These are phyloP conservation scores for Neofusicoccum sp. DNA, from an alignment of 2,329 filamentous ascomycete genomes.

Conservation along the genomic window DNA sequence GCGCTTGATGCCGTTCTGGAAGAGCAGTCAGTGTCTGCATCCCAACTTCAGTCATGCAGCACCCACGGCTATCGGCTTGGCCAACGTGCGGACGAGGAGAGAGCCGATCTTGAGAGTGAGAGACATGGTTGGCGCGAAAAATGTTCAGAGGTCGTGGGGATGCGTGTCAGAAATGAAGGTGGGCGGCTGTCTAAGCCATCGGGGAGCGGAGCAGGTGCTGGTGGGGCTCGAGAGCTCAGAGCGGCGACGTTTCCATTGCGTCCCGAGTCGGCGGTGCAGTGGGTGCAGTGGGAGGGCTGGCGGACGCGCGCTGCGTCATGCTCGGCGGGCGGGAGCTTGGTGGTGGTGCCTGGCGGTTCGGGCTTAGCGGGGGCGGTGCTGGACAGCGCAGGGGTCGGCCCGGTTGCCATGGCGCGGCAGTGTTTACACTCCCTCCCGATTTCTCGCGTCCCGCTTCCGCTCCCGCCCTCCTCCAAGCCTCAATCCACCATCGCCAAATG, in stretches of 20 bases:
- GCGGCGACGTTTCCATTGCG: neutral
- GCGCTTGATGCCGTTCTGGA: conserved; percentile 64
- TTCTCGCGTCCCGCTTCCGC: conserved; percentile 8
- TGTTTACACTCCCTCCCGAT: conserved; percentile 7
- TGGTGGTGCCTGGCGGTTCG: conserved; percentile 12
- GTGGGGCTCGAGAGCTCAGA: neutral
- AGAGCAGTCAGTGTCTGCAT: neutral
- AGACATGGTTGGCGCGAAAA: conserved; percentile 48
- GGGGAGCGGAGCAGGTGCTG: neutral
- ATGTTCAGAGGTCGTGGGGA: neutral
- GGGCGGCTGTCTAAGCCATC: neutral
- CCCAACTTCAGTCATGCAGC: neutral
- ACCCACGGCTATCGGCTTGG: conserved; percentile 66
- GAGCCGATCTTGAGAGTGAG: conserved; percentile 66
- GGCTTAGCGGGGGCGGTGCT: conserved; percentile 1
- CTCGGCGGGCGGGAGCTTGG: neutral
- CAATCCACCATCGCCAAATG: conserved; percentile 20
- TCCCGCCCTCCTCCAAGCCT: neutral
- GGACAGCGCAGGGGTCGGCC: neutral
- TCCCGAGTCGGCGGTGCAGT: neutral
- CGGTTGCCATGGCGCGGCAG: conserved; percentile 1
- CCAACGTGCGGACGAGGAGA: conserved; percentile 62
- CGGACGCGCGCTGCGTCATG: conserved; percentile 1
- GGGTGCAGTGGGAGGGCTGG: neutral
- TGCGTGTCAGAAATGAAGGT: neutral